A percentile compares a stretch with the other conserved stretches of the same genome.
Conservation (phyloP, 139 green algal genomes). For the Chlamydomonas schloesseri region DNA sequence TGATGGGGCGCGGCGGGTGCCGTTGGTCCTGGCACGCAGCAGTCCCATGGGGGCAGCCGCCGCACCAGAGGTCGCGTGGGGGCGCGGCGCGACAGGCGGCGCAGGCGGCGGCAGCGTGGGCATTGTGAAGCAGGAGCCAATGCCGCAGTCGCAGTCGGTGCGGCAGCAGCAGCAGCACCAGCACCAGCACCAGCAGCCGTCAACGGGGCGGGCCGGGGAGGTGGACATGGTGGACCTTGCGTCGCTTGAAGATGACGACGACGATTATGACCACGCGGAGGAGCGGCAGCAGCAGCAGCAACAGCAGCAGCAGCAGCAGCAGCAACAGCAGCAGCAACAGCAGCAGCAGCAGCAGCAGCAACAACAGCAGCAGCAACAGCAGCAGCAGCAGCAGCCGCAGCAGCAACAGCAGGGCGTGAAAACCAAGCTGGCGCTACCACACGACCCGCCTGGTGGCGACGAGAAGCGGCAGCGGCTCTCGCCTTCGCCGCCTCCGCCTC, state of each 20-base stretch:
- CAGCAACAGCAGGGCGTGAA: neutral
- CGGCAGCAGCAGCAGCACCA: too few species aligned
- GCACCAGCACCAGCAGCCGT: too few species aligned
- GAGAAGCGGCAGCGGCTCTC: slow-evolving; percentile 6
- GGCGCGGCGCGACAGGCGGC: too few species aligned
- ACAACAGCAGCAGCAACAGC: too few species aligned
- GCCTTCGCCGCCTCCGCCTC: neutral
- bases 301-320: too few species aligned
- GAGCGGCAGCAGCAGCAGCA: neutral
- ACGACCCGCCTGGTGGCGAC: neutral
- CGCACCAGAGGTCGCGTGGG: too few species aligned
- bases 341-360: neutral
- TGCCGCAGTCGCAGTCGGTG: too few species aligned
- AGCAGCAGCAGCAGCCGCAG: neutral
- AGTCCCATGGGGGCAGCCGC: too few species aligned
- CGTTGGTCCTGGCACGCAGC: too few species aligned
- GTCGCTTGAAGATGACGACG: slow-evolving; percentile 20
- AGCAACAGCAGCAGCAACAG: neutral
- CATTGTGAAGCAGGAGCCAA: neutral
- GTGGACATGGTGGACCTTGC: slow-evolving; percentile 36
- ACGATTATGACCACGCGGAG: neutral
- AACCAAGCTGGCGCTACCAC: neutral
- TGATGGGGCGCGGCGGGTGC: too few species aligned
- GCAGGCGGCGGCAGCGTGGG: neutral
- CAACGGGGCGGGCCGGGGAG: neutral